Evolutionary conservation across 2,329 filamentous ascomycete genomes (phyloP), one percentile per base, ranked within the genome.

Genomic region (Diaporthe citrichinensis): DNA sequence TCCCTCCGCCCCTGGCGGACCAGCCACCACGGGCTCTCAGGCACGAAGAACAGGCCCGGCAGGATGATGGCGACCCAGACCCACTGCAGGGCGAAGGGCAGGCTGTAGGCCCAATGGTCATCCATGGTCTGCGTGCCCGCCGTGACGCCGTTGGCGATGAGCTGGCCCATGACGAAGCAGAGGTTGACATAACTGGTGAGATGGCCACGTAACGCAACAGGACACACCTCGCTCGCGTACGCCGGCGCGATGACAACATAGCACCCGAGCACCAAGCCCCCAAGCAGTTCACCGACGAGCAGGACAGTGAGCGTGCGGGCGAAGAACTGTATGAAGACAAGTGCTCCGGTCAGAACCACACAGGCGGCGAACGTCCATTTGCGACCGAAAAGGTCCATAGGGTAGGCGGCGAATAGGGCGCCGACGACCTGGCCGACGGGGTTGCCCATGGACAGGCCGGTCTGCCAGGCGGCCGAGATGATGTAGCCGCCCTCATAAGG

Each of bases 271-370:
- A 92, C 88, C 9, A 92, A 84, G 1, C 92, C 91, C 34, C 89
- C 88, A 0, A 93, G 84, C 2, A 93, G 84, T 84, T 93, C 90
- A 39, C 90, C 90, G 3, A 89, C 89, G n/a, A 92, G 87, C 2
- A 93, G 84, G 17, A 89, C 87, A 10, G 86, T 79, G 17, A 92
- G 84, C 0, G 87, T 89, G 3, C 87, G 86, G 17, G 90, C 90
- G 78, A 92, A 92, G 84, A 92, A 92, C 77, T 92, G 90, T 73
- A 92, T 88, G 80, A 92, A 92, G 74, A 92, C 87, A 55, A 92
- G 87, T 1, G 83, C 85, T 17, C 86, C 86, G 2, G 88, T 89
- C 76, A 88, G 80, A 14, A 81, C 74, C 34, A 88, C 84, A 77
- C 87, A 89, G 6, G 80, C 80, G 73, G 83, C 85, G 55, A 88